Conservation (phyloP, 208 protist species). For the Trypanosoma mega region DNA sequence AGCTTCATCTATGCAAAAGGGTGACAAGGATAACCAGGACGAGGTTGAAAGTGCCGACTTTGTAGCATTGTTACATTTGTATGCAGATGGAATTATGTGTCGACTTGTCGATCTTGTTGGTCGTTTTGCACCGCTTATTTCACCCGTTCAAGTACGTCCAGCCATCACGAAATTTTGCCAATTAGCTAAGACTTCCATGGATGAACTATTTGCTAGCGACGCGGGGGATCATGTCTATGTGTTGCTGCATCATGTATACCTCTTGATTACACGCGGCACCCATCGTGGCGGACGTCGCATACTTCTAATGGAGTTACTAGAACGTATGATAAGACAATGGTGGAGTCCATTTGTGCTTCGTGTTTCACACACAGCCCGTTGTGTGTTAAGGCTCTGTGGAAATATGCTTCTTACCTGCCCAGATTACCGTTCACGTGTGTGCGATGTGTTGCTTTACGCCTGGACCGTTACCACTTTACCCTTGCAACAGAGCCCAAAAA, state of each 20-base stretch:
- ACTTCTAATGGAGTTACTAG: slow-evolving; percentile 14
- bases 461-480: slow-evolving; percentile 31
- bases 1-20: no score
- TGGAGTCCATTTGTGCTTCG: slow-evolving; percentile 21
- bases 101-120: slow-evolving; percentile 24
- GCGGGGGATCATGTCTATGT: slow-evolving; percentile 31
- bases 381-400: slow-evolving; percentile 27
- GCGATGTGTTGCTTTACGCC: slow-evolving; percentile 47
- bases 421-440: slow-evolving; percentile 26
- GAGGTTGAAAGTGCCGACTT: no score
- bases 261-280: slow-evolving; percentile 10
- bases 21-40: no score
- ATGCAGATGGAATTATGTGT: slow-evolving; percentile 29
- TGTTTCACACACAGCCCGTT: slow-evolving; percentile 23
- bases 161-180: slow-evolving; percentile 13
- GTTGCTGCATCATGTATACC: slow-evolving; percentile 24
- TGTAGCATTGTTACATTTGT: neutral
- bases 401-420: slow-evolving; percentile 29
- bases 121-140: slow-evolving; percentile 6
- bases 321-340: slow-evolving; percentile 24
- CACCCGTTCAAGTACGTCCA: slow-evolving; percentile 6
- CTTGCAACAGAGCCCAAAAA: no score
- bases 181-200: neutral
- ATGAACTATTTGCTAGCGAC: slow-evolving; percentile 25
- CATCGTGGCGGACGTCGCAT: slow-evolving; percentile 15